Conservation (phyloP, 805 yeast genomes). For the Yarrowia alimentaria region DNA sequence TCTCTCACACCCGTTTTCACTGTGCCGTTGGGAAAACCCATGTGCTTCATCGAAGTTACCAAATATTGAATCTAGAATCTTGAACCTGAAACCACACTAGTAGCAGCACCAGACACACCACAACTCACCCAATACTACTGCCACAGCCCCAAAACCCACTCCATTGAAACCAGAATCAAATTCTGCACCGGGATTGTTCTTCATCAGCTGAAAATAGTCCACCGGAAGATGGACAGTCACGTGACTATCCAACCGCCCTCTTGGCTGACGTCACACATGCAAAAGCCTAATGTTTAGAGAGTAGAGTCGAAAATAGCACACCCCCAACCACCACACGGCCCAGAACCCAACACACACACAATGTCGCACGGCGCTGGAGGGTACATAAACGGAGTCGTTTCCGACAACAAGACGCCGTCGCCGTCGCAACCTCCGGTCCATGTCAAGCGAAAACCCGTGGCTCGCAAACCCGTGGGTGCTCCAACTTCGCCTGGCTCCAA, state of each 20-base stretch:
- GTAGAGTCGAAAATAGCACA: slow-evolving; percentile 16
- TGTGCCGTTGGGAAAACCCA: no score
- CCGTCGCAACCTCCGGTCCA: slow-evolving; percentile 30
- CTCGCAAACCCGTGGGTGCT: slow-evolving; percentile 29
- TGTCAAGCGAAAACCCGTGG: slow-evolving; percentile 30
- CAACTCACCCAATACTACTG: no score
- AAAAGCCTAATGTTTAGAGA: slow-evolving; percentile 17
- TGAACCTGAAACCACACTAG: no score
- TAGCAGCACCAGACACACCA: no score
- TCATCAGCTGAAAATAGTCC: no score
- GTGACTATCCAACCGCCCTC: not conserved
- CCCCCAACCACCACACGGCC: slow-evolving; percentile 5
- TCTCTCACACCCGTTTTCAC: no score
- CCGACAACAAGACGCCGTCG: slow-evolving; percentile 27
- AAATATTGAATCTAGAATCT: no score
- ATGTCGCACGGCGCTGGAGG: slow-evolving; percentile 26
- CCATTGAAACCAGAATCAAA: no score
- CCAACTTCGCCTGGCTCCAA: not conserved
- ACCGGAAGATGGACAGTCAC: not conserved
- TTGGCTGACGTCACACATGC: slow-evolving; percentile 25
- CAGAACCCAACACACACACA: slow-evolving; percentile 3
- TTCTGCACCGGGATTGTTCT: no score
- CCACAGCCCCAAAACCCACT: no score
- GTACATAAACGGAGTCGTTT: slow-evolving; percentile 22
- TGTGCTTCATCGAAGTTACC: no score